Base-by-base conservation (phyloP, 768 basidiomycete species). In the Lactarius quietus region DNA sequence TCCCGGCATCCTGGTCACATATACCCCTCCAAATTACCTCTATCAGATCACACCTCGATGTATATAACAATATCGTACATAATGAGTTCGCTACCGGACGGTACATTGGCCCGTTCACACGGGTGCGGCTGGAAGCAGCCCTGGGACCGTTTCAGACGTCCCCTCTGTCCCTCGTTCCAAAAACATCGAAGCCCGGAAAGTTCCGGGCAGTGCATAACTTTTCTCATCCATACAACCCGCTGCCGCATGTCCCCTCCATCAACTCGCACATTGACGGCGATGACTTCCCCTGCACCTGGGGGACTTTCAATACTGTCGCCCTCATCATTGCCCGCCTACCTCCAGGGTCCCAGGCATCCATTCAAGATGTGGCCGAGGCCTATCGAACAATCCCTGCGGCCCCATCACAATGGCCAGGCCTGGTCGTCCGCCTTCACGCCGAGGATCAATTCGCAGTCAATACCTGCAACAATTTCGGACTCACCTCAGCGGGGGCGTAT, bases 151-250 rank as follows among this genome's bases (percentile, higher is more conserved):
- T 81, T 62, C 79, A 81, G 3, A 20, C 41, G 2, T 43, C 41
- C 6, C 20, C 20, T 1, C 7, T 43, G 20, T 43, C 41, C 20
- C 59, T 65, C 74, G 0, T 80, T 76, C 78, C 76, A 0, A 82
- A 82, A 36, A 64, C 74, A 0, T 72, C 74, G 0, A 76, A 75
- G 35, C 73, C 73, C 0, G 73, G 70, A 0, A 77, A 76, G 57
- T 79, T 69, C 54, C 61, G 74, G 0, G 63, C 74, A 7, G 70
- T 82, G 3, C 79, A 81, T n/a, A 78, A 82, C 56, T 71, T 79
- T 23, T 80, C 78, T 0, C 73, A 69, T 39, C 77, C 76, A 0
- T 68, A 54, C 2, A 33, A 33, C n/a, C n/a, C n/a, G n/a, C n/a
- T 33, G 33, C 33, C 33, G 3, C 12, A 38, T 14, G 3, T 10